A percentile compares a stretch with the other conserved stretches of the same genome.
Conservation (phyloP, 169 alveolate genomes). For the Pseudocohnilembus persalinus region DNA sequence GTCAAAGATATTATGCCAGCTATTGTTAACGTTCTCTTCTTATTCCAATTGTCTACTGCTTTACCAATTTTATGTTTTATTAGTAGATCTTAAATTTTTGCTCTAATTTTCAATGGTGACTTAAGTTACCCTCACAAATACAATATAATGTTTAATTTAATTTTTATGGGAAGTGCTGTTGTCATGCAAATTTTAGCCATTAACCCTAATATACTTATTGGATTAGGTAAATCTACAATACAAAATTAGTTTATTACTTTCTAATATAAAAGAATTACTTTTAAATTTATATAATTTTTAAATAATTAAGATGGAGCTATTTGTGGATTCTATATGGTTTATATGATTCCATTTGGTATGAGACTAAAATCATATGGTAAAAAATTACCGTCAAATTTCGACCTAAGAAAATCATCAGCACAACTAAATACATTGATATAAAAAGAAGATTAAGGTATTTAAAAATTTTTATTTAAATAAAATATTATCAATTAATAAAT, state of each 20-base stretch:
- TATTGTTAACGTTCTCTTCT: slow-evolving; percentile 32
- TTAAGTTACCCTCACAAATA: not conserved
- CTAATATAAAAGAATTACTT: too few species aligned
- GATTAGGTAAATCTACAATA: not conserved
- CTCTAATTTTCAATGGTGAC: slow-evolving; percentile 13
- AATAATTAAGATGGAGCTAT: slow-evolving; percentile 37
- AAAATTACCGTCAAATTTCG: not conserved
- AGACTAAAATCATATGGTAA: slow-evolving; percentile 1
- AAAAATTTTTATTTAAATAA: too few species aligned
- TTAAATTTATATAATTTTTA: too few species aligned
- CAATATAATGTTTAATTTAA: not conserved
- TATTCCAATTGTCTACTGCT: slow-evolving; percentile 37
- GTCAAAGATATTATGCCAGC: slow-evolving; percentile 17
- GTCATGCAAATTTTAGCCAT: not conserved
- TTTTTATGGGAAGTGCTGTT: not conserved
- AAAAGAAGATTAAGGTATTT: not conserved
- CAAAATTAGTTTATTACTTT: too few species aligned
- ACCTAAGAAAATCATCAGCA: not conserved
- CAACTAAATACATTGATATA: not conserved
- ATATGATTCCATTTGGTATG: slow-evolving; percentile 31
- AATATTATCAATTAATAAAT: too few species aligned
- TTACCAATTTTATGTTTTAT: slow-evolving; percentile 33
- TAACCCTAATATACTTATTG: slow-evolving; percentile 20
- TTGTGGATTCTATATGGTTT: slow-evolving; percentile 39
- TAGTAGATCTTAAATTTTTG: slow-evolving; percentile 26